These are phyloP conservation scores for Hansenula anomala DNA, from an alignment of 1,139 yeast genomes.

Conservation along the genomic window DNA sequence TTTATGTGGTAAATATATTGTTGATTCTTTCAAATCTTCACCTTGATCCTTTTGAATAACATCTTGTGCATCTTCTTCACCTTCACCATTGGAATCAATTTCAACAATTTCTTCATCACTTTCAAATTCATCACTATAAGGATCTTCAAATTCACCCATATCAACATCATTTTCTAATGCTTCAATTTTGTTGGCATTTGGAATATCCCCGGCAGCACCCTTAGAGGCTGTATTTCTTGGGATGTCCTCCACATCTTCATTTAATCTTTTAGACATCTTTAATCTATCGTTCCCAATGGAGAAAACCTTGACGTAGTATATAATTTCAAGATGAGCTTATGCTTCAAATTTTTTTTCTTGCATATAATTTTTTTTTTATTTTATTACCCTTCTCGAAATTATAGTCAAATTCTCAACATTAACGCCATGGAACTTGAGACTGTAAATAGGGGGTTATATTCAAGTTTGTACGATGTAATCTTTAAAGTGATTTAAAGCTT, in stretches of 20 bases:
- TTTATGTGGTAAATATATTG: constrained; percentile 78
- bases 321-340: neutral
- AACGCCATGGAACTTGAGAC: too few species aligned
- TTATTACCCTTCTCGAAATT: neutral
- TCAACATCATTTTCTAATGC: constrained; percentile 43
- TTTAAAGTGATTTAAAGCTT: too few species aligned
- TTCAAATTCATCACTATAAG: constrained; percentile 92
- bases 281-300: neutral
- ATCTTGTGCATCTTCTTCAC: constrained; percentile 40
- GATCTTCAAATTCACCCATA: constrained; percentile 91
- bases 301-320: neutral
- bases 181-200: constrained; percentile 23
- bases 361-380: neutral
- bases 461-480: too few species aligned
- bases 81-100: constrained; percentile 65
- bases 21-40: constrained; percentile 26
- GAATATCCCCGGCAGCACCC: constrained; percentile 26
- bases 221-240: constrained; percentile 34
- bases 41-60: constrained; percentile 29
- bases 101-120: constrained; percentile 89
- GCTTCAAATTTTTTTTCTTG: neutral
- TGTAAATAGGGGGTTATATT: too few species aligned
- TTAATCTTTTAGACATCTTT: constrained; percentile 63
- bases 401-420: too few species aligned
- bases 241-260: constrained; percentile 32